These are phyloP conservation scores for Coemansia sp. DNA, from an alignment of 192 early-diverging fungal species.

Conservation along the genomic window DNA sequence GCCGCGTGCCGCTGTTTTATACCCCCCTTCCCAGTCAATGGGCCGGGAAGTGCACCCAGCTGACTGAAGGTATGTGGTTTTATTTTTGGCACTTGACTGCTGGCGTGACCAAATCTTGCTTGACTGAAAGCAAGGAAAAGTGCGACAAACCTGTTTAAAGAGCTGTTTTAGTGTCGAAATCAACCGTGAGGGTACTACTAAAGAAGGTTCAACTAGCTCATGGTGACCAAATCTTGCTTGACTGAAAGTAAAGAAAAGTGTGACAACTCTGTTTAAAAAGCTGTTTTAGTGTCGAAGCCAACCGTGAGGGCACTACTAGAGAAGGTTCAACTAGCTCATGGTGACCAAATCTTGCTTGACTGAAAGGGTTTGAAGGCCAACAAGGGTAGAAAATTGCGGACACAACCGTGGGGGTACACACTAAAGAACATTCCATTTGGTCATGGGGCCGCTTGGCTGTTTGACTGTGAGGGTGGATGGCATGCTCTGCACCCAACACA, in stretches of 20 bases:
- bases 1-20: background rate
- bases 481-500: background rate
- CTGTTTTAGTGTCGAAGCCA: background rate
- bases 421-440: background rate
- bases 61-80: background rate
- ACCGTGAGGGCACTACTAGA: background rate
- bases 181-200: background rate
- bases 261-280: background rate
- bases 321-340: background rate
- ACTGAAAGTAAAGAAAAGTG: background rate
- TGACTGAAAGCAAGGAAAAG: background rate
- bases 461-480: conserved; percentile 3
- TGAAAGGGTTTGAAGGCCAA: background rate
- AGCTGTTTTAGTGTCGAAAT: background rate
- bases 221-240: background rate
- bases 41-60: background rate
- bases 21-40: background rate
- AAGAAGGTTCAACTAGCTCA: background rate
- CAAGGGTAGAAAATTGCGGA: background rate
- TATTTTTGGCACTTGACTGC: background rate
- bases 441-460: background rate
- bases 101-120: background rate
- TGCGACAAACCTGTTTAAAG: background rate
- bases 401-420: background rate
- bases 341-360: background rate